These are phyloP conservation scores for Coemansia biformis DNA, from an alignment of 192 early-diverging fungal species.

Conservation along the genomic window DNA sequence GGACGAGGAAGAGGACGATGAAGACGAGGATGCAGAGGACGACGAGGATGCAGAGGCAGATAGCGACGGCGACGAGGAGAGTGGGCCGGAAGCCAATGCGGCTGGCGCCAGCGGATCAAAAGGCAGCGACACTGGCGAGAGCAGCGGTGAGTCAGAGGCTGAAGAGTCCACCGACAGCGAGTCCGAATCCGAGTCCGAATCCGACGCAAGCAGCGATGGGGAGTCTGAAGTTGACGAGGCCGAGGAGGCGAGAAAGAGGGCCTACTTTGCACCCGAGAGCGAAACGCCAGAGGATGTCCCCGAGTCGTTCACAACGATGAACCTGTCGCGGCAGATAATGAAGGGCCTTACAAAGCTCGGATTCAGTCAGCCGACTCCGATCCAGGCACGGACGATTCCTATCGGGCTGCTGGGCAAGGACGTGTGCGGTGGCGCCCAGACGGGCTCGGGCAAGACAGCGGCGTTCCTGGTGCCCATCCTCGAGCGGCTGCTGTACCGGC, in stretches of 20 bases:
- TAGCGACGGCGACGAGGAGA: slow-evolving; percentile 3
- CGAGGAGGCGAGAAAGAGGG: slow-evolving; percentile 48
- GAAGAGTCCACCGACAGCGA: neutral
- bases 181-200: slow-evolving; percentile 11
- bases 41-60: slow-evolving; percentile 23
- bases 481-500: slow-evolving; percentile 88
- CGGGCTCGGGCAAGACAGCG: slow-evolving; percentile 97
- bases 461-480: slow-evolving; percentile 95
- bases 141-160: slow-evolving; percentile 14
- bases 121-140: slow-evolving; percentile 2
- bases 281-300: slow-evolving; percentile 49
- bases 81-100: neutral
- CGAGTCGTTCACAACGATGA: slow-evolving; percentile 87
- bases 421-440: slow-evolving; percentile 96
- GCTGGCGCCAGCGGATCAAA: neutral
- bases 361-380: slow-evolving; percentile 88
- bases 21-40: slow-evolving; percentile 23
- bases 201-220: slow-evolving; percentile 20
- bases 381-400: slow-evolving; percentile 90
- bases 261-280: slow-evolving; percentile 44
- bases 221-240: slow-evolving; percentile 52
- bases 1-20: slow-evolving; percentile 3
- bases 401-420: slow-evolving; percentile 92
- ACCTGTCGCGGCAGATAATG: slow-evolving; percentile 91
- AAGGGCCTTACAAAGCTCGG: slow-evolving; percentile 84